Base-by-base conservation (phyloP, 208 protist species). In the Angomonas deanei region DNA sequence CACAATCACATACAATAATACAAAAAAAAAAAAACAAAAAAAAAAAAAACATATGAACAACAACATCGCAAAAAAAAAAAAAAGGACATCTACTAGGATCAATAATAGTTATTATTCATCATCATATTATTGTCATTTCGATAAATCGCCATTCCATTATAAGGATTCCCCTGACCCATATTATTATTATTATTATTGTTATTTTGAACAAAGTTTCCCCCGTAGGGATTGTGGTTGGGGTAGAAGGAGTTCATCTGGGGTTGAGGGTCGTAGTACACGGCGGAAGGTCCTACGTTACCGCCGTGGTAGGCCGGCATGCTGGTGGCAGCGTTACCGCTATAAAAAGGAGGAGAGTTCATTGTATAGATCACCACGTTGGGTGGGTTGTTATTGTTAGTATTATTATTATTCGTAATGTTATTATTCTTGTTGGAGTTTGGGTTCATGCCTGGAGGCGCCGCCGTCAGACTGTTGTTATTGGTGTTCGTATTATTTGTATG, bases 21-120 rank as follows among this genome's bases (percentile, higher is more conserved):
- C n/a, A n/a, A n/a, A n/a, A n/a, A n/a, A n/a, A n/a, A n/a, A 52
- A 30, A 53, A 63, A 39, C 10, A 53, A 48, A 64, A 28, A 53
- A 64, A 49, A 19, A 53, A 64, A 64, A 30, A 53, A 53, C 3
- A 53, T 34, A 49, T 10, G 50, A 36, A 23, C 28, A 27, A 34
- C 28, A 26, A 24, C 5, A 53, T 8, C 5, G 19, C n/a, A n/a
- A n/a, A n/a, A 63, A 63, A 57, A 49, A 38, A 31, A 57, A 15
- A 54, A 54, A 30, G 23, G 38, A 66, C 15, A 58, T 46, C 17
- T 11, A 32, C 4, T 0, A 47, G 26, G 24, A 21, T 52, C 10
- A 59, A 59, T 38, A 39, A 59, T 46, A 33, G 3, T 31, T 10
- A 10, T 32, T 8, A 15, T 30, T 13, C 19, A 13, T 53, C 11